Base-by-base conservation (phyloP, 768 basidiomycete genomes). In the Mycena rosella region DNA sequence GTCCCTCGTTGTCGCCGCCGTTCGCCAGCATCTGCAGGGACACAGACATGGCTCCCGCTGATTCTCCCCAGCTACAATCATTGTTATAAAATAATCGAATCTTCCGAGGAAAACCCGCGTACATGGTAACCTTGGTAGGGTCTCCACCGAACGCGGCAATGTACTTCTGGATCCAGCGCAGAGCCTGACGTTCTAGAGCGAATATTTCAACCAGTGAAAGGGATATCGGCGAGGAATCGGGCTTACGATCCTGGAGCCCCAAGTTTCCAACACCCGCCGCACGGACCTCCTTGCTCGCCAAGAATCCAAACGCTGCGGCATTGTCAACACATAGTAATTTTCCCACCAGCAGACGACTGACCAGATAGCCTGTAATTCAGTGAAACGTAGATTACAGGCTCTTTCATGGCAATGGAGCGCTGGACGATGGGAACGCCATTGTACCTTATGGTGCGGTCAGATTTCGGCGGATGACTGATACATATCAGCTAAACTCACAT, bases 121-220 rank as follows among this genome's bases (percentile, higher is more conserved):
- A 86, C 85, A 88, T 80, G 2, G 85, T 86, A 15, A 88, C 88
- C 65, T 85, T 87, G 5, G 72, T 65, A 0, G 87, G 85, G 74
- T 93, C 85, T 14, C 91, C 91, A 7, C 91, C 91, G 69, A 92
- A 93, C 17, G 82, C 81, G 36, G 71, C 75, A 63, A 92, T 89
- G 71, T 92, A 83, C 49, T 84, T 77, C 66, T 90, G 84, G 0
- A 91, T 84, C 91, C 91, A 93, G 71, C 84, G 77, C 24, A 93
- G 74, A 7, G 88, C 90, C 54, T 86, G 79, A 0, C 86, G 82
- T 71, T 87, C 85, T 89, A 75, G 48, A 20, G 67, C 60, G 63
- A 57, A 56, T 52, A 48, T 40, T 62, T 61, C 48, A 42, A 47
- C 26, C 44, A 20, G n/a, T 26, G 44, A 64, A 8, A 11, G 10